Evolutionary conservation across 352 stramenopile species (phyloP).

Genomic region (Plasmopara viticola): DNA sequence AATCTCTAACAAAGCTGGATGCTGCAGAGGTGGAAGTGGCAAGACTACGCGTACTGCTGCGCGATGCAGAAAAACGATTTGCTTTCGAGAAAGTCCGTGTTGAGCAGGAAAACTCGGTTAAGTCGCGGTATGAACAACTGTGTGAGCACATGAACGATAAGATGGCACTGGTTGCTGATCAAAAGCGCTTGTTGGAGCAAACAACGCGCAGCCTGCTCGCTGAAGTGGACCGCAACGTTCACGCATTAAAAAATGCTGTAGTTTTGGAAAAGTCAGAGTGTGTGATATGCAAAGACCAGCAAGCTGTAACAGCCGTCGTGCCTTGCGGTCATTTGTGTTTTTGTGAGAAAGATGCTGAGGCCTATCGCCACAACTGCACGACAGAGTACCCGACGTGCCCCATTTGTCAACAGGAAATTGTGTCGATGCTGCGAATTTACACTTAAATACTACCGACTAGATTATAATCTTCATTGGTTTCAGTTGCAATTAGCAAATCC

Average conservation of each 20-base stretch:
- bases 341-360: slow-evolving; percentile 72
- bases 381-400: slow-evolving; percentile 52
- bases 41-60: slow-evolving; percentile 36
- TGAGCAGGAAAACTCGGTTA: slow-evolving; percentile 78
- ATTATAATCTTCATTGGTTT: too few species aligned
- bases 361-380: slow-evolving; percentile 46
- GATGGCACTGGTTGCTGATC: slow-evolving; percentile 51
- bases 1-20: slow-evolving; percentile 49
- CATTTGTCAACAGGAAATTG: slow-evolving; percentile 76
- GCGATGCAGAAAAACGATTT: slow-evolving; percentile 64
- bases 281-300: slow-evolving; percentile 72
- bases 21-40: slow-evolving; percentile 36
- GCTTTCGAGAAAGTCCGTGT: slow-evolving; percentile 61
- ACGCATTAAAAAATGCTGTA: slow-evolving; percentile 55
- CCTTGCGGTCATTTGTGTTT: slow-evolving; percentile 82
- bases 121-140: slow-evolving; percentile 61
- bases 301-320: slow-evolving; percentile 66
- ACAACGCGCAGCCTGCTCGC: slow-evolving; percentile 64
- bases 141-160: slow-evolving; percentile 72
- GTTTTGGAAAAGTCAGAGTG: slow-evolving; percentile 65
- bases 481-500: neutral
- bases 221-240: slow-evolving; percentile 69
- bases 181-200: slow-evolving; percentile 75
- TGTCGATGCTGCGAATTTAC: slow-evolving; percentile 79
- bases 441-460: slow-evolving; percentile 12